Conservation (phyloP, 345 rosid genomes). For the Alliaria petiolata region DNA sequence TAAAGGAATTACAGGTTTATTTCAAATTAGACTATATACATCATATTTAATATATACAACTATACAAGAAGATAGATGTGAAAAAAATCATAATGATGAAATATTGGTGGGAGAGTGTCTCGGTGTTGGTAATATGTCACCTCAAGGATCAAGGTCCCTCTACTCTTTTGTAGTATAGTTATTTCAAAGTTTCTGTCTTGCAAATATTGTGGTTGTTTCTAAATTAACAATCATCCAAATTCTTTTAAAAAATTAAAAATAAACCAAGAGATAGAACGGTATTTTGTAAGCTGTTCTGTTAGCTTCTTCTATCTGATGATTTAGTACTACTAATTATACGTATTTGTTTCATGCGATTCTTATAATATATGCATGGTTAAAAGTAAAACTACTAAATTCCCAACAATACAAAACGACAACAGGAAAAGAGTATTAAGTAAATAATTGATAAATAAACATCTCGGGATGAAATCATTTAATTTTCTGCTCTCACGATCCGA, state of each 20-base stretch:
- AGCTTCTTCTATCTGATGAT: neutral
- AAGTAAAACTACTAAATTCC: neutral
- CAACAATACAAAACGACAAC: neutral
- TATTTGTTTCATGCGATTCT: conserved; percentile 2
- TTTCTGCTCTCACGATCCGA: conserved; percentile 23
- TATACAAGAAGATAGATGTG: neutral
- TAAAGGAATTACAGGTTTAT: neutral
- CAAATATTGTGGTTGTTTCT: neutral
- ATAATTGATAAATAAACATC: neutral
- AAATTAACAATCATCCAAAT: neutral
- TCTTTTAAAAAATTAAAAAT: neutral
- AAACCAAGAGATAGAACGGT: neutral
- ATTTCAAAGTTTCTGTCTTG: conserved; percentile 18
- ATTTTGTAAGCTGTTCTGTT: conserved; percentile 24
- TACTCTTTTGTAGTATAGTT: conserved; percentile 25
- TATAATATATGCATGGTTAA: conserved; percentile 14
- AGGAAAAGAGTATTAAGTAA: neutral
- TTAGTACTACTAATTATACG: neutral
- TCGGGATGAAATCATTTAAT: neutral
- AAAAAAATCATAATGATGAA: conserved; percentile 24
- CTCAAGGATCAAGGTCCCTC: conserved; percentile 30
- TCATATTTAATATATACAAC: neutral
- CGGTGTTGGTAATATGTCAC: conserved; percentile 34
- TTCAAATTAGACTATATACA: neutral
- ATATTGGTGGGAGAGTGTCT: conserved; percentile 33